These are phyloP conservation scores for Psilocybe cubensis DNA, from an alignment of 768 basidiomycete genomes.

Conservation along the genomic window DNA sequence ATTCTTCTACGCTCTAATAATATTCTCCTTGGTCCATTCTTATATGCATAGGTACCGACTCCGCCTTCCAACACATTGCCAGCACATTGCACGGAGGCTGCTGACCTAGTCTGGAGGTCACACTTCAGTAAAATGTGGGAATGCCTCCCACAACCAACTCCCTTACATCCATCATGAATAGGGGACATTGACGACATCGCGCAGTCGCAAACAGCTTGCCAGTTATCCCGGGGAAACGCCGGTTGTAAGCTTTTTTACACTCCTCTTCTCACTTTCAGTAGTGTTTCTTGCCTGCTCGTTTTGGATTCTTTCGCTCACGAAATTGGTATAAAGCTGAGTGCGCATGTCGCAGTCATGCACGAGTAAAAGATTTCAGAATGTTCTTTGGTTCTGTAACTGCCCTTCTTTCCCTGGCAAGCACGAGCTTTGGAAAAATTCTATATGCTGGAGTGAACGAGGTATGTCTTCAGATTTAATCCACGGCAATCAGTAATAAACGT, in stretches of 20 bases:
- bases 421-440: slow-evolving; percentile 36
- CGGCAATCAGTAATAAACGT: too few relatives aligned
- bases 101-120: slow-evolving; percentile 8
- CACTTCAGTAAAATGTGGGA: slow-evolving; percentile 8
- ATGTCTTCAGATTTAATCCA: background rate
- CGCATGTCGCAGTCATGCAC: background rate
- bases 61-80: slow-evolving; percentile 4
- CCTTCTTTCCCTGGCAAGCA: slow-evolving; percentile 14
- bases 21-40: background rate
- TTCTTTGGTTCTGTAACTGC: slow-evolving; percentile 15
- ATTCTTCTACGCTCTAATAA: slow-evolving; percentile 1
- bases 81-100: slow-evolving; percentile 15
- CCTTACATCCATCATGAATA: background rate
- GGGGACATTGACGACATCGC: background rate
- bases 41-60: background rate
- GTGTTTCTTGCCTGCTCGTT: background rate
- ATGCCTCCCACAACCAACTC: background rate
- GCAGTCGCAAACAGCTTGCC: background rate
- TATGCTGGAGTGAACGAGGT: slow-evolving; percentile 53
- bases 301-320: slow-evolving; percentile 14
- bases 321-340: slow-evolving; percentile 3
- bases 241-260: background rate
- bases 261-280: background rate
- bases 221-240: slow-evolving; percentile 5
- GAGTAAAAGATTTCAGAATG: slow-evolving; percentile 6